These are phyloP conservation scores for Euptelea pleiosperma DNA, from an alignment of 164 flowering plant species.

Conservation along the genomic window DNA sequence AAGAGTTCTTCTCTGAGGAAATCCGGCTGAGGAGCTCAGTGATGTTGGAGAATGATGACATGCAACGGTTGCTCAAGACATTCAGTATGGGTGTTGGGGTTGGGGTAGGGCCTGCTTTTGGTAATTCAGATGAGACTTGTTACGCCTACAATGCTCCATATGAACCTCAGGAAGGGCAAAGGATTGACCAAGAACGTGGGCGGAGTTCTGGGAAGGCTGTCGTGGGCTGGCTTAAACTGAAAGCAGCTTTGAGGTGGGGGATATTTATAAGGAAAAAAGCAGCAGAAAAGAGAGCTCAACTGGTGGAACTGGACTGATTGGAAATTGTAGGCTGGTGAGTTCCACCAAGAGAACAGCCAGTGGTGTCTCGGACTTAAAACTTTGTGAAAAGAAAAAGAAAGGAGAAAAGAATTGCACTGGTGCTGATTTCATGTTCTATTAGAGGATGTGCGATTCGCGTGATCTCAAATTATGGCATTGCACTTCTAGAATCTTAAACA, in stretches of 20 bases:
- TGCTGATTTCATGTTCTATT: too few species aligned
- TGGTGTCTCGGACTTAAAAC: too few species aligned
- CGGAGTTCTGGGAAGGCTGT: constrained; percentile 48
- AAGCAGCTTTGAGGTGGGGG: constrained; percentile 59
- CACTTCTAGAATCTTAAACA: too few species aligned
- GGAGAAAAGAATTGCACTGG: too few species aligned
- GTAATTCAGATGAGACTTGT: constrained; percentile 30
- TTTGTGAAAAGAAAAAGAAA: too few species aligned
- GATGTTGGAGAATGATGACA: constrained; percentile 50
- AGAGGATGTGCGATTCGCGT: too few species aligned
- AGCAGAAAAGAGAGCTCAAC: constrained; percentile 56
- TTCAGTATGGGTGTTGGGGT: constrained; percentile 24
- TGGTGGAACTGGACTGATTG: constrained; percentile 50
- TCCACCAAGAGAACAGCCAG: background rate
- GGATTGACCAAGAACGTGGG: constrained; percentile 18
- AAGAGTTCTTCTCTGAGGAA: constrained; percentile 39
- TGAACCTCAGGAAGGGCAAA: constrained; percentile 24
- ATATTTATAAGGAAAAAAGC: constrained; percentile 51
- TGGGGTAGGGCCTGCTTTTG: constrained; percentile 27
- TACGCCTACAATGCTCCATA: constrained; percentile 27
- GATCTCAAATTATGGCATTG: too few species aligned
- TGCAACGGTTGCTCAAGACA: constrained; percentile 45
- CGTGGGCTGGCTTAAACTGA: constrained; percentile 61
- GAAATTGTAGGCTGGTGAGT: too few species aligned
- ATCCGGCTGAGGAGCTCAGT: constrained; percentile 45